These are phyloP conservation scores for Fusarium denticulatum DNA, from an alignment of 2,329 filamentous ascomycete species.

Conservation along the genomic window DNA sequence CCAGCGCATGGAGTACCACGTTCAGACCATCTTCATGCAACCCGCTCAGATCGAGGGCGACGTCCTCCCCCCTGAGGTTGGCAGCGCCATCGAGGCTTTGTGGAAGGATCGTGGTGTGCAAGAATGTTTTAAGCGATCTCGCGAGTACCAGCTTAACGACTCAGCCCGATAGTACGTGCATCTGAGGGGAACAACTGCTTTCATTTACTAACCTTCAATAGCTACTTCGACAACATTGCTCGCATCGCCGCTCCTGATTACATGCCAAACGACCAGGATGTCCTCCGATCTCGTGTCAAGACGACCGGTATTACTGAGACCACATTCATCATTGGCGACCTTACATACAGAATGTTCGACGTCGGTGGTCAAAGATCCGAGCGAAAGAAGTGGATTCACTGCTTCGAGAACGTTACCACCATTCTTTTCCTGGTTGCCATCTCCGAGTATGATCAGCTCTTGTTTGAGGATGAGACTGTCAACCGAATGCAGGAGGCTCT, in stretches of 20 bases:
- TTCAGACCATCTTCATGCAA: slow-evolving; percentile 99
- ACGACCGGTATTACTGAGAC: slow-evolving; percentile 98
- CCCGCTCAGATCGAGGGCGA: slow-evolving; percentile 96
- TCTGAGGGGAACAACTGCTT: neutral
- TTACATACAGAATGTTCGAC: slow-evolving; percentile 98
- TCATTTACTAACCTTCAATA: slow-evolving; percentile 54
- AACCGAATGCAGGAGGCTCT: slow-evolving; percentile 93
- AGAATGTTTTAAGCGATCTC: slow-evolving; percentile 93
- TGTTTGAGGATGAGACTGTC: slow-evolving; percentile 96
- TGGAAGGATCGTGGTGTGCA: slow-evolving; percentile 95
- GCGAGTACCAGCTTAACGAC: slow-evolving; percentile 96
- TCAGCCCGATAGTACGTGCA: slow-evolving; percentile 89
- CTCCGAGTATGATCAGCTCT: slow-evolving; percentile 94
- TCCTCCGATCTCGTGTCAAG: slow-evolving; percentile 95
- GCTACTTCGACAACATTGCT: slow-evolving; percentile 95
- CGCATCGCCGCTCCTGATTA: slow-evolving; percentile 92
- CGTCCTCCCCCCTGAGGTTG: slow-evolving; percentile 91
- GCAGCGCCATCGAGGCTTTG: slow-evolving; percentile 88
- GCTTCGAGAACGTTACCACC: slow-evolving; percentile 97
- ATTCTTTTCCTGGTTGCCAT: slow-evolving; percentile 97
- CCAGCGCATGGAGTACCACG: slow-evolving; percentile 93
- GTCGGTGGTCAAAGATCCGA: slow-evolving; percentile 95
- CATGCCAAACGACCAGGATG: slow-evolving; percentile 94
- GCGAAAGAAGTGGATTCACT: slow-evolving; percentile 99
- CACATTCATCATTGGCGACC: slow-evolving; percentile 91